Conservation (phyloP, 1,139 yeast genomes). For the Saccharomyces hybrid region DNA sequence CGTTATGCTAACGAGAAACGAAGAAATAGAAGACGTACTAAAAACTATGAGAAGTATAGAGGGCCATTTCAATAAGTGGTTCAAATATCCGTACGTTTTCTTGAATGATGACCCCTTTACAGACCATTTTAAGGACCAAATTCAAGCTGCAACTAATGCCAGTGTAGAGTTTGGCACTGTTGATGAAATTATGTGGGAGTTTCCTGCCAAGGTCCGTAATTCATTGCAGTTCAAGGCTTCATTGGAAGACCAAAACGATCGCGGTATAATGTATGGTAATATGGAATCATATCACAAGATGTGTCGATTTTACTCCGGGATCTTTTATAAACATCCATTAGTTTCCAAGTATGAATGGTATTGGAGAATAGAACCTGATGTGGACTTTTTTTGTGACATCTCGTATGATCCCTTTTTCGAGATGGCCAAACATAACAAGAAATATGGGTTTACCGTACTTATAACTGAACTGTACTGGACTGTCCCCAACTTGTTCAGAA, state of each 20-base stretch:
- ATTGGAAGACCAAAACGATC: constrained; percentile 62
- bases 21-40: constrained; percentile 60
- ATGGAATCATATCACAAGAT: constrained; percentile 62
- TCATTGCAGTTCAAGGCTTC: constrained; percentile 39
- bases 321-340: constrained; percentile 65
- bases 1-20: constrained; percentile 68
- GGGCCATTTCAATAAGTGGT: constrained; percentile 81
- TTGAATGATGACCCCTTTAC: constrained; percentile 68
- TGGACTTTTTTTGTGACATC: constrained; percentile 78
- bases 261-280: constrained; percentile 74
- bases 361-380: constrained; percentile 92
- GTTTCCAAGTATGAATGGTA: constrained; percentile 71
- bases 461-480: constrained; percentile 69
- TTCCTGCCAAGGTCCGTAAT: constrained; percentile 21
- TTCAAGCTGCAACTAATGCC: constrained; percentile 44
- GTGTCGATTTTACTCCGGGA: constrained; percentile 69
- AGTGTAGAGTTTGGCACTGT: constrained; percentile 26
- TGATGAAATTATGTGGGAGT: constrained; percentile 27
- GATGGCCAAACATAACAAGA: constrained; percentile 61
- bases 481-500: constrained; percentile 68
- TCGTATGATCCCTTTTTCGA: constrained; percentile 84
- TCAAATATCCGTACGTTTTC: constrained; percentile 78
- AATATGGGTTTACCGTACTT: constrained; percentile 75
- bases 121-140: constrained; percentile 49
- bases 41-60: constrained; percentile 66